Percentiles rank a stretch among this genome's conserved stretches.
phyloP scores from a whole-genome alignment of 208 protist genomes.

The Crithidia expoeki region DNA sequence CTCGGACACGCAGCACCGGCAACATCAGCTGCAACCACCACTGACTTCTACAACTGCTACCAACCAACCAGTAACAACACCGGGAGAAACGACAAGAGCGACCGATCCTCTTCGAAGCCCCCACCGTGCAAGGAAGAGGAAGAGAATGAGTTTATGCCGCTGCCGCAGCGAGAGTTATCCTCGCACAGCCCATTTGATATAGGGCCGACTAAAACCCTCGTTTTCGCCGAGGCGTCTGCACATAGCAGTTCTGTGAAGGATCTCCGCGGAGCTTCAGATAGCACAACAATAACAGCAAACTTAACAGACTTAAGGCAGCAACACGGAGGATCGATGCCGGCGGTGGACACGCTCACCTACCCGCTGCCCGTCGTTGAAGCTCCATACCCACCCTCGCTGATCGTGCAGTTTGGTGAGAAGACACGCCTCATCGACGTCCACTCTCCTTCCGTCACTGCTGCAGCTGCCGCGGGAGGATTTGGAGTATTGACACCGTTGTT shows the following conservation, averaged over 20 bases:
- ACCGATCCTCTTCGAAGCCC: background rate
- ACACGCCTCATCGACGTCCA: constrained; percentile 9
- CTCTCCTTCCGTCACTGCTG: background rate
- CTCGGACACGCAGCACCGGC: background rate
- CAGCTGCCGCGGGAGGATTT: background rate
- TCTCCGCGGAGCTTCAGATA: background rate
- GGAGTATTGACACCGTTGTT: background rate
- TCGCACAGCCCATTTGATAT: constrained; percentile 20
- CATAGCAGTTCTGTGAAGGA: background rate
- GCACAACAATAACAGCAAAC: background rate
- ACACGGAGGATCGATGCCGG: background rate
- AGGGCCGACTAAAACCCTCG: background rate
- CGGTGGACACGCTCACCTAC: background rate
- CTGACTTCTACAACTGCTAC: background rate
- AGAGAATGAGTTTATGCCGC: background rate
- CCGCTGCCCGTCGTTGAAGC: background rate
- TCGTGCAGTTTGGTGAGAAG: background rate
- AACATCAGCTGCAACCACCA: background rate
- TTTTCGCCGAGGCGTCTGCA: background rate
- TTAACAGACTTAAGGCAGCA: no score
- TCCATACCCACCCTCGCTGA: constrained; percentile 3
- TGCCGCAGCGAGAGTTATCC: constrained; percentile 1
- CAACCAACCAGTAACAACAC: background rate
- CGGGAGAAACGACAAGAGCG: background rate
- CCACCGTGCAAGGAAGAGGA: background rate